Conservation (phyloP, 495 filamentous ascomycete species). For the Aspergillus mulundensis region DNA sequence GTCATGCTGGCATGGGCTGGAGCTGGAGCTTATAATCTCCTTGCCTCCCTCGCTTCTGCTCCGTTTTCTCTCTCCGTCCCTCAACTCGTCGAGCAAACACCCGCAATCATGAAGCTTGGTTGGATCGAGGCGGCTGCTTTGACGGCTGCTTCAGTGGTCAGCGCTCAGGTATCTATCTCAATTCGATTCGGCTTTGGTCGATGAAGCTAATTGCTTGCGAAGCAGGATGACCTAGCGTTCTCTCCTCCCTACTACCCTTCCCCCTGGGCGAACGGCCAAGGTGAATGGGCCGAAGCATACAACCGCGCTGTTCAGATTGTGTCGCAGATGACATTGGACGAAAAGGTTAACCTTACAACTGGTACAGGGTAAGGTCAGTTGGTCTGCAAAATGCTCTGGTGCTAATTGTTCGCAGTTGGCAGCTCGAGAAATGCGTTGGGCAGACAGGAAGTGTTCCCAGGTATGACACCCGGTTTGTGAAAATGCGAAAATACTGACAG, state of each 20-base stretch:
- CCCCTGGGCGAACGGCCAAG: constrained; percentile 69
- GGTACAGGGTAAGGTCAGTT: constrained; percentile 62
- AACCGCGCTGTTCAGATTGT: constrained; percentile 73
- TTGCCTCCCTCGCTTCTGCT: constrained; percentile 3
- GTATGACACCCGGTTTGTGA: constrained; percentile 11
- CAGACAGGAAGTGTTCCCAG: constrained; percentile 50
- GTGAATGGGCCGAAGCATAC: constrained; percentile 77
- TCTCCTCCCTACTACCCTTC: constrained; percentile 75
- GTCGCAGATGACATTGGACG: constrained; percentile 73
- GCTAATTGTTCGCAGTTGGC: constrained; percentile 53
- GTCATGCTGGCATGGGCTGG: constrained; percentile 10
- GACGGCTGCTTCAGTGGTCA: constrained; percentile 35
- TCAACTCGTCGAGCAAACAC: constrained; percentile 3
- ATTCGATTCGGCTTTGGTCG: neutral
- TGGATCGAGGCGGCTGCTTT: constrained; percentile 35
- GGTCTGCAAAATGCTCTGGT: neutral
- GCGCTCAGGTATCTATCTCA: constrained; percentile 26
- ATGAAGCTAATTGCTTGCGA: neutral
- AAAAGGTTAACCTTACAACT: constrained; percentile 92
- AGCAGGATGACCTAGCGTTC: constrained; percentile 31
- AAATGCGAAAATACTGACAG: neutral
- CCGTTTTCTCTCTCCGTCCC: neutral
- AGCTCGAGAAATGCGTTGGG: constrained; percentile 74
- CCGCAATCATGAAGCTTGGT: constrained; percentile 36
- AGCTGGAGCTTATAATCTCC: constrained; percentile 7